Base-by-base conservation (phyloP, 106 monocot genomes). In the Xerophyta viscosa region DNA sequence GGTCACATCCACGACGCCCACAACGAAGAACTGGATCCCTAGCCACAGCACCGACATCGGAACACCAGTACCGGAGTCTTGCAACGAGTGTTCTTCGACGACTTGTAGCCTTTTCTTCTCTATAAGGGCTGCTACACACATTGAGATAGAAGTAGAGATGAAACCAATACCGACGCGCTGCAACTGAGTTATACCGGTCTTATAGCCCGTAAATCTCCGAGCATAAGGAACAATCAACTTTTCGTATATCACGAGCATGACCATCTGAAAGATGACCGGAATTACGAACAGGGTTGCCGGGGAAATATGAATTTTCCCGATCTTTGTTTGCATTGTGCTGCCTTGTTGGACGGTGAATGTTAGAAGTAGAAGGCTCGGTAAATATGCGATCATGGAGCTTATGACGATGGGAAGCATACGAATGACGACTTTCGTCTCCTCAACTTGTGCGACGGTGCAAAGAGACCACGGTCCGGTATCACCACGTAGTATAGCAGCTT, bases 31-130 rank as follows among this genome's bases (percentile, higher is more conserved):
- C 43, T 87, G 87, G 4, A 43, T 11, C 9, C 41, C 44, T 36
- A 87, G 52, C 82, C 82, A 86, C 7, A 86, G 52, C 20, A 86
- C 51, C 2, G 81, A 86, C 64, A 86, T 77, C 2, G 65, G 73
- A 15, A 73, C 60, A 0, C 29, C 64, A 6, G 20, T 27, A 3
- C 56, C 67, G 0, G 51, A 27, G 29, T 71, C 58, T 24, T 52
- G 15, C 11, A 78, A 15, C 10, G 70, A 74, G 28, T 79, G 27
- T 29, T 50, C 51, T 53, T 64, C 44, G 29, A 42, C 46, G 20
- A 65, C 6, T 17, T 39, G 60, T 53, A 37, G 47, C 49, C 83
- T 52, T 45, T 71, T 83, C 33, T 20, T 62, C 58, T 83, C 83
- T 4, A 77, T 47, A 24, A 68, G 27, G n/a, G 83, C 77, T 26